Evolutionary conservation across 2,329 filamentous ascomycete genomes (phyloP).

Genomic region (Aspergillus uvarum): DNA sequence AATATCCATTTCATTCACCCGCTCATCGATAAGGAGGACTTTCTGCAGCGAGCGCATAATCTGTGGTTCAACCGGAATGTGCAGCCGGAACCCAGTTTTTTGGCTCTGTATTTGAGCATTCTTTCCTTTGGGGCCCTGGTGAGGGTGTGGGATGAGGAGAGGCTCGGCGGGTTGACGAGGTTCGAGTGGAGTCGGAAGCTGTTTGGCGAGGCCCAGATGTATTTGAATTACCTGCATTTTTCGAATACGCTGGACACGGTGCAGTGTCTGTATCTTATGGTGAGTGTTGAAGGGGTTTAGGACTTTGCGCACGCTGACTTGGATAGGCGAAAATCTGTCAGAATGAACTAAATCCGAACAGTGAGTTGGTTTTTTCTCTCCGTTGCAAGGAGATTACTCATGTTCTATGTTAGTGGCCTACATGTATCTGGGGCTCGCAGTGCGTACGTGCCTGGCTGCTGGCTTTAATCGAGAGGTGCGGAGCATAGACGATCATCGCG

Average conservation of each 20-base stretch:
- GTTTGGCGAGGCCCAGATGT: conserved; percentile 45
- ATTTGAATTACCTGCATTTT: conserved; percentile 43
- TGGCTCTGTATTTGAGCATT: conserved; percentile 50
- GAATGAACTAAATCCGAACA: conserved; percentile 51
- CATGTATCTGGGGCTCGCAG: conserved; percentile 50
- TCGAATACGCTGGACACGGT: conserved; percentile 51
- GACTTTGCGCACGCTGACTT: neutral
- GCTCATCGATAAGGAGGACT: conserved; percentile 49
- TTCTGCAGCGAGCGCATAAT: conserved; percentile 45
- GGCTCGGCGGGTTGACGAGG: conserved; percentile 45
- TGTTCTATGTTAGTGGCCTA: conserved; percentile 40
- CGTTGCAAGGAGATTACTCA: conserved; percentile 8
- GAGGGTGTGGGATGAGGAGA: conserved; percentile 45
- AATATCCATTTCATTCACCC: conserved; percentile 52
- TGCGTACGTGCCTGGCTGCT: conserved; percentile 49
- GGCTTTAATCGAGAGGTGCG: conserved; percentile 49
- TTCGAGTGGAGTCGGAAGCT: conserved; percentile 50
- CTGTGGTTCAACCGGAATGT: conserved; percentile 41
- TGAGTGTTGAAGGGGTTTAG: conserved; percentile 10
- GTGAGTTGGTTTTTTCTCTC: conserved; percentile 27
- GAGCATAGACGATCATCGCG: conserved; percentile 33
- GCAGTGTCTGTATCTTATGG: conserved; percentile 50
- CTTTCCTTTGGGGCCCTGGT: conserved; percentile 50
- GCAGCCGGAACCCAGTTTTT: conserved; percentile 42
- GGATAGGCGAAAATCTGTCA: conserved; percentile 50